Base-by-base conservation (phyloP, 2,329 filamentous ascomycete genomes). In the Macroventuria anomochaeta region DNA sequence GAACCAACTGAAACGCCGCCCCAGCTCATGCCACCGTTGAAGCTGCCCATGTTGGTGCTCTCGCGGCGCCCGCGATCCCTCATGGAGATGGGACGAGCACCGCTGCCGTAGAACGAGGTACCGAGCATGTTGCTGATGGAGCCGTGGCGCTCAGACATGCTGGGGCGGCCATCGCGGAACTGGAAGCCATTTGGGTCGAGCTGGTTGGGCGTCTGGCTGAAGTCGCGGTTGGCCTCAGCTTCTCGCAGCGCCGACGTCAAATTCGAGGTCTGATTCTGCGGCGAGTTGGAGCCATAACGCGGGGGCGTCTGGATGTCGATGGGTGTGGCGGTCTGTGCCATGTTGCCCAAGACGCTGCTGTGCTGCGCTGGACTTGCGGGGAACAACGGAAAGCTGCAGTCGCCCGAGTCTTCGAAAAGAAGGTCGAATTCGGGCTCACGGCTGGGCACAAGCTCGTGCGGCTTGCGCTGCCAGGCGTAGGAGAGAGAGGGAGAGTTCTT, bases 1-100 rank as follows among this genome's bases (percentile, higher is more conserved):
- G 93, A 97, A 59, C 93, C 93, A 62, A 97, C 91, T 7, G 93
- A 97, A 56, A 96, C 86, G 62, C 93, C 93, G 71, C 93, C 93
- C 93, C 93, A 99, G 77, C 93, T 97, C 88, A 96, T 92, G 67
- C 93, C 93, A 60, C 87, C 89, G 44, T 84, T 79, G 56, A 87
- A 76, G 70, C 85, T 87, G 62, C 85, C 82, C 57, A 84, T 83
- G 51, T 83, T 83, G 58, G 83, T 77, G 72, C 83, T 85, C 72
- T 87, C 83, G 62, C 85, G 76, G 58, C 84, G 77, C 44, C 77
- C 77, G 52, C 80, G 79, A 57, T 83, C 82, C 60, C 78, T 77
- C 70, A 85, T 80, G n/a, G 83, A 83, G 59, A 88, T 88, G 33
- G 85, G 83, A 60, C 81, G 81, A 21, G 82, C 81, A 36, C 83